These are phyloP conservation scores for Microbotryum violaceum DNA, from an alignment of 1,284 basidiomycete genomes.

Conservation along the genomic window DNA sequence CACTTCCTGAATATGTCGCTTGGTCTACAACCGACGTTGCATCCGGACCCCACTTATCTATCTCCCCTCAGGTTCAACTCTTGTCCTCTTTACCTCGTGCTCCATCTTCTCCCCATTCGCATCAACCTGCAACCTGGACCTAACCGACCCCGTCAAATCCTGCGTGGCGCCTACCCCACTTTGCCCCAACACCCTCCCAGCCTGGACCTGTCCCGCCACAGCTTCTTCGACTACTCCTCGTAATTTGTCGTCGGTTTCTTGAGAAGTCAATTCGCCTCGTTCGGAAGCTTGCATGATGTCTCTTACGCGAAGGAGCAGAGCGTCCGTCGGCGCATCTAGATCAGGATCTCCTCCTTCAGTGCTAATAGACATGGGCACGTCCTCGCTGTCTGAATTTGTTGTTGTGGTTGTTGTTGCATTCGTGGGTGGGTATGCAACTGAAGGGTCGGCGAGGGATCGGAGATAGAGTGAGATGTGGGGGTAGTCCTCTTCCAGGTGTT, in stretches of 20 bases:
- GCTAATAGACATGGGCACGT: too few relatives aligned
- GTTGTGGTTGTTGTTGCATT: not conserved
- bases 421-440: not conserved
- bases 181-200: conserved; percentile 20
- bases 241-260: conserved; percentile 56
- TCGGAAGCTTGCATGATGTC: conserved; percentile 60
- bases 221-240: conserved; percentile 47
- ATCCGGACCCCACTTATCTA: too few relatives aligned
- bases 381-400: too few relatives aligned
- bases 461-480: conserved; percentile 68
- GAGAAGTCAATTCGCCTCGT: conserved; percentile 48
- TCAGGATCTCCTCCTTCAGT: conserved; percentile 47
- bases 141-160: too few relatives aligned
- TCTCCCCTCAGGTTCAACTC: too few relatives aligned
- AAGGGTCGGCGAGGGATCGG: conserved; percentile 44
- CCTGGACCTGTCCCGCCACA: conserved; percentile 21
- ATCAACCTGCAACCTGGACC: too few relatives aligned
- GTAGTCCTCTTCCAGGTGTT: conserved; percentile 67
- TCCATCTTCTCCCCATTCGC: too few relatives aligned
- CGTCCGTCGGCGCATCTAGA: conserved; percentile 59
- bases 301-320: conserved; percentile 58
- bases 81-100: too few relatives aligned
- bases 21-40: too few relatives aligned
- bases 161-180: too few relatives aligned
- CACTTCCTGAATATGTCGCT: too few relatives aligned